Evolutionary conservation across 2,329 filamentous ascomycete species (phyloP), one percentile per base, ranked within the genome.

Genomic region (Diaporthe destruens): DNA sequence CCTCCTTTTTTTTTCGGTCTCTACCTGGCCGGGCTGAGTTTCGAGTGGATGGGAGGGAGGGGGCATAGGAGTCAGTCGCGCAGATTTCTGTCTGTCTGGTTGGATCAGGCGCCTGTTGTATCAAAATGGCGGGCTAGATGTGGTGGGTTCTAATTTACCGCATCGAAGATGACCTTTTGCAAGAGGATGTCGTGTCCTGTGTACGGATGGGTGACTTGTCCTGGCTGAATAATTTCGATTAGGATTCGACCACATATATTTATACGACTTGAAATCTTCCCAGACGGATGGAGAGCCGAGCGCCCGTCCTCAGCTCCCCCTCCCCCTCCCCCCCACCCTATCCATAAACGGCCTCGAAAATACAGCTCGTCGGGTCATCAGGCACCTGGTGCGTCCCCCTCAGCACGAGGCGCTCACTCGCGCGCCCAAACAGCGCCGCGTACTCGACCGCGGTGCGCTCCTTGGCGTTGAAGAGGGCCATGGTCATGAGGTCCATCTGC

Each of bases 381-480:
- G 61, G 61, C 32, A 66, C 47, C 44, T 66, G 61, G 18, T 53
- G 3, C n/a, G 61, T 66, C 2, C 11, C 61, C n/a, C 32, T 47
- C 20, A 53, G 5, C 2, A 53, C 44, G 29, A 53, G 47, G 8
- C 12, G 39, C 25, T 53, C 29, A 47, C 61, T 66, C 3, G 32
- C 61, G 8, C 29, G 44, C 61, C 1, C 47, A 34, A 53, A 66
- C 20, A 66, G 32, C 61, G 47, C 61, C 1, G 47, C 47, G 3
- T 66, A 53, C 61, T 66, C 61, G 32, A 53, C 61, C 32, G n/a
- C 39, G 1, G 61, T 66, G 29, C 61, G 61, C 39, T 69, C 51
- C 54, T 57, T 59, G 8, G 67, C 34, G 12, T 69, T 69, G 67
- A 47, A 59, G 32, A 69, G 67, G 3, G 67, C 39, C 51, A 69